Conservation (phyloP, 2,329 filamentous ascomycete species). For the Sclerotinia sclerotiorum region DNA sequence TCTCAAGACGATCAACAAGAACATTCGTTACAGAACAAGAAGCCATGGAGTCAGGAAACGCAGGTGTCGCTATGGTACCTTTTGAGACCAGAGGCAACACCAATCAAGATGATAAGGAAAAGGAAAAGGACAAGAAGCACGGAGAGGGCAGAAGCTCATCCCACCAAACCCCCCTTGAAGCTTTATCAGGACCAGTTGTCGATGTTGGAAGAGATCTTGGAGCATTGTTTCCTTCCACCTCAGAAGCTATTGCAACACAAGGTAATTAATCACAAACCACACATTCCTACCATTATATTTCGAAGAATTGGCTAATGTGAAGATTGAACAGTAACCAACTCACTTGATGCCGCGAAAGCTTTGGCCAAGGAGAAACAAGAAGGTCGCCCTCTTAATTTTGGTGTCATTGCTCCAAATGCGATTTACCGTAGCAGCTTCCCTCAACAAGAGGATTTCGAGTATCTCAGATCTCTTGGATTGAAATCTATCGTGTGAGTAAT, state of each 20-base stretch:
- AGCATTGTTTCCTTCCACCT: constrained; percentile 26
- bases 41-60: constrained; percentile 20
- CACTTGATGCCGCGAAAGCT: constrained; percentile 26
- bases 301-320: constrained; percentile 21
- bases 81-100: constrained; percentile 20
- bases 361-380: constrained; percentile 25
- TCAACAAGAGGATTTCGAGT: constrained; percentile 65
- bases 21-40: constrained; percentile 29
- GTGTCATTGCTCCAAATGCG: constrained; percentile 64
- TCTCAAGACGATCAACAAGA: constrained; percentile 34
- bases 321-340: constrained; percentile 26
- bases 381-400: constrained; percentile 68
- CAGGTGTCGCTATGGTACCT: constrained; percentile 1
- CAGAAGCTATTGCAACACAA: constrained; percentile 28
- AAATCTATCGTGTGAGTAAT: constrained; percentile 73
- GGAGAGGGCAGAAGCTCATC: constrained; percentile 18
- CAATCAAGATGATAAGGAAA: constrained; percentile 25
- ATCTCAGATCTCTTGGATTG: constrained; percentile 65
- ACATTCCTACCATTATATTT: background rate
- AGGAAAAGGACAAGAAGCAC: constrained; percentile 22
- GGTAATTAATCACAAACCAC: constrained; percentile 26
- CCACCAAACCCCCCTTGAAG: constrained; percentile 18
- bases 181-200: constrained; percentile 20
- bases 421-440: constrained; percentile 85
- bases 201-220: constrained; percentile 29